phyloP scores from a whole-genome alignment of 2,329 filamentous ascomycete genomes.

The Lecanicillium sp. region DNA sequence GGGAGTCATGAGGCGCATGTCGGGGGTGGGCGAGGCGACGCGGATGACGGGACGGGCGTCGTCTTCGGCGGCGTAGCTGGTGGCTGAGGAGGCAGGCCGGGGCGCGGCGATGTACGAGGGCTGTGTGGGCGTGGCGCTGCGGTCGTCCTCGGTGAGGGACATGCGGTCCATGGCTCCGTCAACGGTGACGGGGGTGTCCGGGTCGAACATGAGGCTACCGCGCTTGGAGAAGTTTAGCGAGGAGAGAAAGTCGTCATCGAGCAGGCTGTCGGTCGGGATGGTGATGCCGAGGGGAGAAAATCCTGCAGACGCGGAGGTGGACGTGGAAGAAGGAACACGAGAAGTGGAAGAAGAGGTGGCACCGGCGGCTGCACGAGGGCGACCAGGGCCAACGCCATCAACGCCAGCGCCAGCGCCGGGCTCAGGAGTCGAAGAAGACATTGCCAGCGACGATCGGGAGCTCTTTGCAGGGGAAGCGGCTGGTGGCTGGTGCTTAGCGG shows the following conservation, averaged over 20 bases:
- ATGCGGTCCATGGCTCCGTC: constrained; percentile 19
- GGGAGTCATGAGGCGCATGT: constrained; percentile 47
- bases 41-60: constrained; percentile 11
- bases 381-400: too few relatives aligned
- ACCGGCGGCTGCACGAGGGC: not conserved
- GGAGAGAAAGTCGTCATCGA: constrained; percentile 53
- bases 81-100: not conserved
- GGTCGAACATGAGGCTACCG: constrained; percentile 57
- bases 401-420: too few relatives aligned
- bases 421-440: constrained; percentile 25
- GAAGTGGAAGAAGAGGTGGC: too few relatives aligned
- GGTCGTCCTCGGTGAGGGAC: constrained; percentile 17
- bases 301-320: too few relatives aligned
- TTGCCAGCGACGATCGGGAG: constrained; percentile 18
- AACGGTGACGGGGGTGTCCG: constrained; percentile 29
- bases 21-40: constrained; percentile 29
- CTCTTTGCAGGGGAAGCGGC: constrained; percentile 10
- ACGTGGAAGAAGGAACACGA: too few relatives aligned
- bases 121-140: constrained; percentile 17
- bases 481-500: constrained; percentile 6
- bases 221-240: constrained; percentile 56
- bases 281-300: constrained; percentile 41
- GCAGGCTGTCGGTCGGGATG: constrained; percentile 50
- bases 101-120: not conserved
- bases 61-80: constrained; percentile 16